These are phyloP conservation scores for Macrocybe gigantea DNA, from an alignment of 768 basidiomycete species.

Conservation along the genomic window DNA sequence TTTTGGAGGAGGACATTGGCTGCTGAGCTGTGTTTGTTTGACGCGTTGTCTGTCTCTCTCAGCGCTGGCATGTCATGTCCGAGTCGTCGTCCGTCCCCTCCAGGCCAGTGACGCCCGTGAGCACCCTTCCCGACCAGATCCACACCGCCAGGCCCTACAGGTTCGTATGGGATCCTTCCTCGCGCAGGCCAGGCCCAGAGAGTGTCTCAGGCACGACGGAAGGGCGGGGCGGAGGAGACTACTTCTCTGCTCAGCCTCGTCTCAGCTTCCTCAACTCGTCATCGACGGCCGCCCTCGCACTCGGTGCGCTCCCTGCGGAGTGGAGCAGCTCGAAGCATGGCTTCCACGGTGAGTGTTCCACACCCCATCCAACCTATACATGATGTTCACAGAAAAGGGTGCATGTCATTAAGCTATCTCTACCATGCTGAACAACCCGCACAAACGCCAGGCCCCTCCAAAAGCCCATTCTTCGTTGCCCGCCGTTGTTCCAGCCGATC, in stretches of 20 bases:
- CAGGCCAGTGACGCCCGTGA: slow-evolving; percentile 51
- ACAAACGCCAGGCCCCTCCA: slow-evolving; percentile 77
- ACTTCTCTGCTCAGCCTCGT: slow-evolving; percentile 52
- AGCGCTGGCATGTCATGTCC: slow-evolving; percentile 26
- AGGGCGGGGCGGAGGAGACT: slow-evolving; percentile 49
- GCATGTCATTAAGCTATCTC: slow-evolving; percentile 65
- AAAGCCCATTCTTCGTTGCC: slow-evolving; percentile 82
- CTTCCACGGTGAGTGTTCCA: slow-evolving; percentile 67
- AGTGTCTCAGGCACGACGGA: slow-evolving; percentile 73
- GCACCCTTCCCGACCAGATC: slow-evolving; percentile 30
- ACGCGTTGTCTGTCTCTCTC: not conserved
- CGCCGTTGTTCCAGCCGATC: slow-evolving; percentile 60
- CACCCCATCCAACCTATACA: not conserved
- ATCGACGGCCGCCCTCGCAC: slow-evolving; percentile 33
- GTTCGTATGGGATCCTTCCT: slow-evolving; percentile 68
- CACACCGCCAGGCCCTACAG: slow-evolving; percentile 56
- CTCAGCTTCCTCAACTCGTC: slow-evolving; percentile 47
- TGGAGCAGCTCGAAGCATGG: slow-evolving; percentile 84
- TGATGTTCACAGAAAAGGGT: slow-evolving; percentile 2
- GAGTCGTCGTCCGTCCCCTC: slow-evolving; percentile 48
- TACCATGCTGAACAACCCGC: slow-evolving; percentile 88
- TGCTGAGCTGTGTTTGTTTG: not conserved
- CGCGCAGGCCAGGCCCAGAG: slow-evolving; percentile 55
- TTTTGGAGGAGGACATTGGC: not conserved
- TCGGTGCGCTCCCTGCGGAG: slow-evolving; percentile 47